Conservation (phyloP, 176 grass and related monocot species). For the Oryza brachyantha region DNA sequence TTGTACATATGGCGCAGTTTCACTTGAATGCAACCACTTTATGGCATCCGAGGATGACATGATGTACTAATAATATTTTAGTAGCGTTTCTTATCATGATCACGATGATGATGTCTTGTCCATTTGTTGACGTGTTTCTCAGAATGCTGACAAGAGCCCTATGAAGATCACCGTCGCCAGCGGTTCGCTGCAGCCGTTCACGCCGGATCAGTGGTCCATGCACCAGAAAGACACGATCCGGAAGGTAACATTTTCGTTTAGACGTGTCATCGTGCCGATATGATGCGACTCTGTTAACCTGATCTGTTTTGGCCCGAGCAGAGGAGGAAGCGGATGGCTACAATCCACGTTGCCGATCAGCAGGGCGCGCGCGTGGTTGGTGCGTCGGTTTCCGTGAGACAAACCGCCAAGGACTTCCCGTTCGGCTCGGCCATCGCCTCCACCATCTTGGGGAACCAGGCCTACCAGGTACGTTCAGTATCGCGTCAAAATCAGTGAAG, state of each 20-base stretch:
- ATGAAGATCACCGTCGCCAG: slow-evolving; percentile 67
- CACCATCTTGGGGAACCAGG: slow-evolving; percentile 74
- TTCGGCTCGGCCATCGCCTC: slow-evolving; percentile 85
- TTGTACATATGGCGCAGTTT: no score
- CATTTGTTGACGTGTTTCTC: neutral
- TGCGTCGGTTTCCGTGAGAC: slow-evolving; percentile 66
- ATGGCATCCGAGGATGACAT: neutral
- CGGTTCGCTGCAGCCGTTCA: slow-evolving; percentile 80
- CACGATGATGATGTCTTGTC: neutral
- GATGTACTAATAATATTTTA: neutral
- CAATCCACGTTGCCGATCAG: slow-evolving; percentile 70
- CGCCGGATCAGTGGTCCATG: slow-evolving; percentile 65
- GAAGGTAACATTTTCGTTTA: slow-evolving; percentile 45
- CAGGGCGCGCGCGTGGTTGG: slow-evolving; percentile 55
- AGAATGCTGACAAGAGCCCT: slow-evolving; percentile 73
- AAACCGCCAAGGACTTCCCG: slow-evolving; percentile 81
- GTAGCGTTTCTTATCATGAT: neutral
- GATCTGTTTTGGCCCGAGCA: slow-evolving; percentile 26
- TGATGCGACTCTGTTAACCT: neutral
- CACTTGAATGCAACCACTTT: no score
- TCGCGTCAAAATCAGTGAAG: no score
- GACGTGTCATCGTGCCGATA: neutral
- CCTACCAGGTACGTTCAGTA: slow-evolving; percentile 50
- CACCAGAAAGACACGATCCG: slow-evolving; percentile 79
- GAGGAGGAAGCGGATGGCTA: slow-evolving; percentile 75